Base-by-base conservation (phyloP, 1,284 basidiomycete genomes). In the Puccinia polysora region DNA sequence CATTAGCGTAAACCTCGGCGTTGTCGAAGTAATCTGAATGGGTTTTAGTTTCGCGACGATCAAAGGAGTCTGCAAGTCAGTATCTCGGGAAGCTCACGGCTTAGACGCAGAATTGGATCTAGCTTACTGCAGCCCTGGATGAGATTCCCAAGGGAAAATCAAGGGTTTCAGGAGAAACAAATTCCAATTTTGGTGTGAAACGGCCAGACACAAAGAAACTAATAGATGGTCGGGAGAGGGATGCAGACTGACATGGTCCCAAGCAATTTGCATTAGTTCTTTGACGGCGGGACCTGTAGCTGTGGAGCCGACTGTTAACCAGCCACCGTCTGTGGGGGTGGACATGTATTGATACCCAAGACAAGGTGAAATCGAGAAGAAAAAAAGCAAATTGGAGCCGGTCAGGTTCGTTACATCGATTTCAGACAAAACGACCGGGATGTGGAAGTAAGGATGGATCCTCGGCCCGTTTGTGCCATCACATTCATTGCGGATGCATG, bases 211-310 rank as follows among this genome's bases (percentile, higher is more conserved):
- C 49, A 8, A 25, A 52, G 20, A 55, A 28, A 14, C 5, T 28
- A 55, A 55, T 14, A 55, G 2, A 23, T 43, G 47, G 47, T 49
- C 5, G 23, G 1, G 23, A 23, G 55, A 28, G 15, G 4, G n/a
- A 20, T 25, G 1, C n/a, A 34, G 2, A 62, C 58, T 2, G 3
- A 69, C 76, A 65, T 75, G 74, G 40, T 87, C 86, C 75, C 85
- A 87, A 1, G 86, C 87, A 6, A 82, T 81, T 79, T 77, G 77
- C 75, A 80, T 74, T 15, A 78, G 70, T 1, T 78, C 84, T 80
- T 84, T 89, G 77, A 88, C 88, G 53, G 85, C 84, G 78, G 89
- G 87, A 14, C 88, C 88, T 73, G 83, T 82, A 45, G 89, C 85
- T 8, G 86, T 86, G 36, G 83, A 85, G 65, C 88, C 88, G 45